These are phyloP conservation scores for Tolypocladium paradoxum DNA, from an alignment of 2,329 filamentous ascomycete genomes.

Conservation along the genomic window DNA sequence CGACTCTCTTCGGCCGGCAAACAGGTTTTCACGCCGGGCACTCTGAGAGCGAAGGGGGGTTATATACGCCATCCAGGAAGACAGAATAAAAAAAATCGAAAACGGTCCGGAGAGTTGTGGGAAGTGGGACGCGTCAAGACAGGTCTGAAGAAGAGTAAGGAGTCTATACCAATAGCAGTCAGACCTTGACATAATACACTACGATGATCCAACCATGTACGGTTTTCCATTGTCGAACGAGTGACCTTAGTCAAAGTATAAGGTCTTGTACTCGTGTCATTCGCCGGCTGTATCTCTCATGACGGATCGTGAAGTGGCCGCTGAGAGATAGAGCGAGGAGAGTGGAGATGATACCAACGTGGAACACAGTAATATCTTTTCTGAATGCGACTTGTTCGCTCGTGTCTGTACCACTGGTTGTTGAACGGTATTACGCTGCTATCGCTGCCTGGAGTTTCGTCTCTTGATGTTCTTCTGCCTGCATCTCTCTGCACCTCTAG, in stretches of 20 bases:
- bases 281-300: neutral
- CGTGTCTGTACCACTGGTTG: no score
- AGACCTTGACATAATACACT: slow-evolving; percentile 26
- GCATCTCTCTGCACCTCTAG: no score
- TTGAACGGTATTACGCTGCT: no score
- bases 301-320: neutral
- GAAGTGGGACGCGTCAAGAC: slow-evolving; percentile 1
- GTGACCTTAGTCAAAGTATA: neutral
- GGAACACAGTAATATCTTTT: no score
- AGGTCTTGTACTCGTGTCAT: neutral
- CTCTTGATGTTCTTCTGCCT: no score
- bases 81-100: slow-evolving; percentile 2
- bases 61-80: slow-evolving; percentile 3
- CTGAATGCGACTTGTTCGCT: no score
- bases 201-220: slow-evolving; percentile 20
- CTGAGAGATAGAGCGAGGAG: neutral
- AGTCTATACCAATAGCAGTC: slow-evolving; percentile 19
- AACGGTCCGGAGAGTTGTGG: slow-evolving; percentile 10
- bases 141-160: neutral
- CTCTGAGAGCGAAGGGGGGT: slow-evolving; percentile 1
- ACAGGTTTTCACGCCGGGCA: neutral
- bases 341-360: neutral
- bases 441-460: no score
- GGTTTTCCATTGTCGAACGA: neutral
- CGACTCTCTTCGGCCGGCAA: slow-evolving; percentile 7